Base-by-base conservation (phyloP, 169 alveolate genomes). In the Eimeria tenella region DNA sequence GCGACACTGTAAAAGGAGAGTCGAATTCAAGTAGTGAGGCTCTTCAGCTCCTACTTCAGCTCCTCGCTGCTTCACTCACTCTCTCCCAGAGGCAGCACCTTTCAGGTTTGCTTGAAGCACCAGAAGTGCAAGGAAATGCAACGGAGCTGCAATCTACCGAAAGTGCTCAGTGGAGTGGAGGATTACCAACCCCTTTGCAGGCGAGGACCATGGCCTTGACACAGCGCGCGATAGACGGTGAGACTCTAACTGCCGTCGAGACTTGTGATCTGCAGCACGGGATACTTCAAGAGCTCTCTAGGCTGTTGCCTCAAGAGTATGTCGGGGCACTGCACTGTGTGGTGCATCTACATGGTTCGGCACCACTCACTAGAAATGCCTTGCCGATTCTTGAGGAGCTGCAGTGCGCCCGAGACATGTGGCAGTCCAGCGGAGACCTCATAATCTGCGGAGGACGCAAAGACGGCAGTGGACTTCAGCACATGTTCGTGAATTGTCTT, bases 231-330 rank as follows among this genome's bases (percentile, higher is more conserved):
- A 19, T 79, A 10, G 88, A 55, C 53, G 65, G 88, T 3, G 73
- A 79, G 23, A 21, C 7, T 7, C 23, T 79, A 52, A 53, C 70
- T 79, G 53, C 88, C 21, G 84, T 74, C 21, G 70, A 53, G 13
- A 79, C 49, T 13, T 58, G 88, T 25, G n/a, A 52, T 79, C 21
- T 79, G 21, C 88, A 79, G 70, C 70, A 21, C 73, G 70, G 88
- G 10, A 79, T 79, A 42, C 88, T 53, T 19, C 70, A 68, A 68
- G 88, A 79, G 17, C 70, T 52, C 9, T 56, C 11, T 58, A 50
- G 25, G 70, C 21, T 79, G 88, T 53, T 79, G 71, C 88, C 88
- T 8, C 73, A 63, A 10, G 71, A 79, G 23, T 53, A 79, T 23
- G n/a, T 21, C 8, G 70, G 21, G 21, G 71, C 17, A 52, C 70